Conservation (phyloP, 2,329 filamentous ascomycete species). For the Fusarium sacchari region DNA sequence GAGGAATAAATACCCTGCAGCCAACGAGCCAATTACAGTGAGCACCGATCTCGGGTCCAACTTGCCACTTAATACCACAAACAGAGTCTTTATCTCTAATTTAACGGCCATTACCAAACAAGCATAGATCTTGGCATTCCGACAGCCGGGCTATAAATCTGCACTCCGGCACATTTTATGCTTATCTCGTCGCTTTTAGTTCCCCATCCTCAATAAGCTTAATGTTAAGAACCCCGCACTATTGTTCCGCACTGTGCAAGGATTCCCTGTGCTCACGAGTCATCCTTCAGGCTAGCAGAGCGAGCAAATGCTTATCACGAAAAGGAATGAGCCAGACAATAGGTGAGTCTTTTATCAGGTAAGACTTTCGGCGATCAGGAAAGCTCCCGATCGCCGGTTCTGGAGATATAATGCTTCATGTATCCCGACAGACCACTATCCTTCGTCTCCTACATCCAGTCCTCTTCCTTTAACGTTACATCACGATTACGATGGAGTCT, state of each 20-base stretch:
- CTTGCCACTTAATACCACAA: no score
- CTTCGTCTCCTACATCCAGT: no score
- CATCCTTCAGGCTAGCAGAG: not conserved
- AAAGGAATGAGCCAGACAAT: not conserved
- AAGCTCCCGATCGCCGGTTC: not conserved
- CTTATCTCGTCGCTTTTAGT: not conserved
- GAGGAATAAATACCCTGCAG: no score
- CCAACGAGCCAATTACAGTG: not conserved
- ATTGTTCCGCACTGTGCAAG: not conserved
- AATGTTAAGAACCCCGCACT: not conserved
- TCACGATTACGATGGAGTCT: fast-evolving
- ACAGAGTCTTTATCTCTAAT: not conserved
- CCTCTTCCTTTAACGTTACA: fast-evolving
- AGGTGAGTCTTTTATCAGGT: fast-evolving
- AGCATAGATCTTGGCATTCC: constrained; percentile 13
- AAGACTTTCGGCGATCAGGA: not conserved
- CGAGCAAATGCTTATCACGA: not conserved
- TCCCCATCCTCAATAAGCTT: not conserved
- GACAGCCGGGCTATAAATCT: not conserved
- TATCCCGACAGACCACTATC: no score
- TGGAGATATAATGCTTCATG: not conserved
- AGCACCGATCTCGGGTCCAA: not conserved
- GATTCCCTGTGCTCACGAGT: not conserved
- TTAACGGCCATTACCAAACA: fast-evolving
- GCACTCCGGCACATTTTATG: no score